Evolutionary conservation across 2,329 filamentous ascomycete genomes (phyloP).

Genomic region (Fusarium globosum): DNA sequence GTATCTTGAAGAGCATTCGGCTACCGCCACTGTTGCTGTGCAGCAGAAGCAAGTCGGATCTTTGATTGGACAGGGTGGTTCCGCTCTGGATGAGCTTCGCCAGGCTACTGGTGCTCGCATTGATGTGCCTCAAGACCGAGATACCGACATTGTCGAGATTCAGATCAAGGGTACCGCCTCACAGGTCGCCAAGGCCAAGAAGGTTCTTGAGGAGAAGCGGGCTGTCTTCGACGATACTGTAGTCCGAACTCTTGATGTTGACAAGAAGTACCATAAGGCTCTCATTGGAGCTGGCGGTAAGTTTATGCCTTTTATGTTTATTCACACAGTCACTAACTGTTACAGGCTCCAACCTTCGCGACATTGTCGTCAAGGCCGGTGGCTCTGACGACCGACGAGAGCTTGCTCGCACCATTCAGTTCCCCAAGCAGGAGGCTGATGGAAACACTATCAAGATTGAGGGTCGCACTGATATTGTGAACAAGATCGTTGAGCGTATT

Average conservation of each 20-base stretch:
- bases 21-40: slow-evolving; percentile 82
- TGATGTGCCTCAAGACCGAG: slow-evolving; percentile 86
- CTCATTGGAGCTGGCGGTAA: slow-evolving; percentile 90
- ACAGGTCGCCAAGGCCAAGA: slow-evolving; percentile 91
- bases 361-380: slow-evolving; percentile 87
- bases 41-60: slow-evolving; percentile 94
- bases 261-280: slow-evolving; percentile 90
- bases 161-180: slow-evolving; percentile 92
- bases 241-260: slow-evolving; percentile 85
- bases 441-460: slow-evolving; percentile 89
- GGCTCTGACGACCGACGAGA: slow-evolving; percentile 88
- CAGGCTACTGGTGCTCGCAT: slow-evolving; percentile 88
- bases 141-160: slow-evolving; percentile 83
- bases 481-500: slow-evolving; percentile 88
- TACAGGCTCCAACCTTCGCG: slow-evolving; percentile 83
- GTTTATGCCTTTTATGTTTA: slow-evolving; percentile 46
- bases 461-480: slow-evolving; percentile 83
- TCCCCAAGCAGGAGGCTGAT: slow-evolving; percentile 87
- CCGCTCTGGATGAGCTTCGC: slow-evolving; percentile 90
- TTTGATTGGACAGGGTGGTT: slow-evolving; percentile 89
- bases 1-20: slow-evolving; percentile 89
- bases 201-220: slow-evolving; percentile 86
- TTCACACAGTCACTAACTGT: slow-evolving; percentile 45
- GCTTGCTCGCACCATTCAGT: slow-evolving; percentile 90
- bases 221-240: slow-evolving; percentile 92